Evolutionary conservation across 768 basidiomycete species (phyloP).

Genomic region (Trametopsis cervina): DNA sequence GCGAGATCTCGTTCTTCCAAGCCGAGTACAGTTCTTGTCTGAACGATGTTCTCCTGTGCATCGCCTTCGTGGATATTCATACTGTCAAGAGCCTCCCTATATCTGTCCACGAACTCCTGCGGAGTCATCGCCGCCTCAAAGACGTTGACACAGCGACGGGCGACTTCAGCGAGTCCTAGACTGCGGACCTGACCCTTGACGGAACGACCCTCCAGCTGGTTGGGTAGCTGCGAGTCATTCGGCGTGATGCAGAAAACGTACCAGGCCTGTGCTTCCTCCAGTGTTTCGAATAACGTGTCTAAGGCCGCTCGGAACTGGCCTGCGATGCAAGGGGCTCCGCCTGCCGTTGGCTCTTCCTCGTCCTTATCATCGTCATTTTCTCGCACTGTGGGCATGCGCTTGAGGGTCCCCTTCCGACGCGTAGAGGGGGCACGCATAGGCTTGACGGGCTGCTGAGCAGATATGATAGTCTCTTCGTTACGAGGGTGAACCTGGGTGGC

Average conservation of each 20-base stretch:
- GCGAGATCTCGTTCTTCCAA: conserved; percentile 69
- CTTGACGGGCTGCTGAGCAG: conserved; percentile 88
- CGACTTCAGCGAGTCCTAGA: conserved; percentile 71
- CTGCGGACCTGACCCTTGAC: conserved; percentile 90
- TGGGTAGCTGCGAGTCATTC: conserved; percentile 91
- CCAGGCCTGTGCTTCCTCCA: conserved; percentile 89
- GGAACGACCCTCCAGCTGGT: conserved; percentile 86
- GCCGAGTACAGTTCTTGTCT: conserved; percentile 47
- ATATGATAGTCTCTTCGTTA: conserved; percentile 92
- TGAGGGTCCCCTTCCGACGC: conserved; percentile 68
- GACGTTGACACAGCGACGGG: conserved; percentile 53
- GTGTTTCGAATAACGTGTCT: conserved; percentile 78
- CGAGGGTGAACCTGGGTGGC: conserved; percentile 88
- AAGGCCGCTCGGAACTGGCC: conserved; percentile 85
- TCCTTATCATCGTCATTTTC: conserved; percentile 44
- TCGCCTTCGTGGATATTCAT: conserved; percentile 54
- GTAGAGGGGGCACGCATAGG: conserved; percentile 93
- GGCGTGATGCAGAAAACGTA: conserved; percentile 90
- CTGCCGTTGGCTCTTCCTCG: conserved; percentile 30
- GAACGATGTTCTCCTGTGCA: conserved; percentile 52
- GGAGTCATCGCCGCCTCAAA: conserved; percentile 85
- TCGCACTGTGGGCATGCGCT: conserved; percentile 48
- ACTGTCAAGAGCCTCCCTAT: conserved; percentile 55
- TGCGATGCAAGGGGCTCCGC: conserved; percentile 61
- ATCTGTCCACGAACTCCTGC: conserved; percentile 81